Base-by-base conservation (phyloP, 345 rosid genomes). In the Corchorus olitorius region DNA sequence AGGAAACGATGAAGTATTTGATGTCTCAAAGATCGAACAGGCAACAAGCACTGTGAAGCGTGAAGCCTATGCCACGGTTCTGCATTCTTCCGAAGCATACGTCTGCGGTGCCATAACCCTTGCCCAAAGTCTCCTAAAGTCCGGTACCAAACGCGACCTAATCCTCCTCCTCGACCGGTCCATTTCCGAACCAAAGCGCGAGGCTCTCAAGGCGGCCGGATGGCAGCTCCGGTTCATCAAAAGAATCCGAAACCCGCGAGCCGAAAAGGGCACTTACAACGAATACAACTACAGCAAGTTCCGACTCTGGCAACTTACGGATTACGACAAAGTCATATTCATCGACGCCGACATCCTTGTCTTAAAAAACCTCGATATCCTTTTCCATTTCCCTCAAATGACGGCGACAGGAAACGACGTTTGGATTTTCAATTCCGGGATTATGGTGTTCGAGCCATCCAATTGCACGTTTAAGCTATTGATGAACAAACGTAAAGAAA, bases 391-490 rank as follows among this genome's bases (percentile, higher is more conserved):
- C 73, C 97, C 99, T 17, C 91, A 93, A 68, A 90, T 96, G 87
- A 83, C 98, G 0, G 99, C 99, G 4, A 89, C 91, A 0, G 99
- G 99, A 15, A 96, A 96, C 80, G 97, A 93, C 76, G 78, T 87
- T 8, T 92, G 91, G 91, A 87, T 92, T 72, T 96, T 92, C 72
- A 96, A 96, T 69, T 96, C 98, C 0, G 97, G 98, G 1, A 79
- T 93, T n/a, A 96, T 96, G 99, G 95, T 96, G 61, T 82, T 93
- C 27, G 97, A 96, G 85, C 99, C 99, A 9, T 93, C 98, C 19
- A 93, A 91, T n/a, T 96, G 99, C 81, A 92, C 95, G 0, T 96
- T 93, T 79, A 74, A 73, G 55, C 73, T 76, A 39, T 73, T 96
- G 33, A 92, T 96, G 98, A 84, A 81, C 49, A 87, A 70, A 11